Conservation (phyloP, 148 eudicot species). For the Persicaria maculosa region DNA sequence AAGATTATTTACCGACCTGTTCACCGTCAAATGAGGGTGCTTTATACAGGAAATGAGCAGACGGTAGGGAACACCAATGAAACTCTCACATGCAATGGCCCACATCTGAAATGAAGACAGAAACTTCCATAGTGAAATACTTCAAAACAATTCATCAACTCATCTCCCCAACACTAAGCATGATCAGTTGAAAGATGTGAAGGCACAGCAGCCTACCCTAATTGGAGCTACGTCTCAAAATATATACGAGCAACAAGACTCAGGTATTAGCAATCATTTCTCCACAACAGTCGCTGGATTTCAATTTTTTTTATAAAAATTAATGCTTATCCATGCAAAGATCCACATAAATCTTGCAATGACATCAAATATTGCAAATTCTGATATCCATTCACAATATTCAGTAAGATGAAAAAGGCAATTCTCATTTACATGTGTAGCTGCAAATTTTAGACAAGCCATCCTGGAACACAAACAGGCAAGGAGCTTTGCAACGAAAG, state of each 20-base stretch:
- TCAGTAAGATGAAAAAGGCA: not conserved
- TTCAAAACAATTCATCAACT: not conserved
- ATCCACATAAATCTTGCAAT: not conserved
- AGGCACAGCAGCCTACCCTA: not conserved
- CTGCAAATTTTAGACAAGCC: not conserved
- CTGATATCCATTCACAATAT: not conserved
- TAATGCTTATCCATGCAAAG: not conserved
- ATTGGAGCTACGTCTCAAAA: not conserved
- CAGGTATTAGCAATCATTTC: not conserved
- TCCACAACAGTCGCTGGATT: not conserved
- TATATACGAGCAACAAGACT: not conserved
- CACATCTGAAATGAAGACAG: conserved; percentile 53
- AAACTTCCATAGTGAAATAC: not conserved
- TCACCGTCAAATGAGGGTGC: conserved; percentile 65
- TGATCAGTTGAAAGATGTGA: not conserved
- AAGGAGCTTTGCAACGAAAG: not conserved
- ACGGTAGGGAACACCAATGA: conserved; percentile 40
- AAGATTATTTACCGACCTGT: conserved; percentile 45
- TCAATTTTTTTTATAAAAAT: not conserved
- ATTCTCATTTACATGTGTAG: not conserved
- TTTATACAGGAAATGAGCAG: conserved; percentile 49
- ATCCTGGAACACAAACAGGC: not conserved
- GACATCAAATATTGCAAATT: not conserved
- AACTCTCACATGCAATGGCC: conserved; percentile 44
- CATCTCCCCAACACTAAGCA: not conserved